These are phyloP conservation scores for Pyricularia pennisetigena DNA, from an alignment of 2,329 filamentous ascomycete genomes.

Conservation along the genomic window DNA sequence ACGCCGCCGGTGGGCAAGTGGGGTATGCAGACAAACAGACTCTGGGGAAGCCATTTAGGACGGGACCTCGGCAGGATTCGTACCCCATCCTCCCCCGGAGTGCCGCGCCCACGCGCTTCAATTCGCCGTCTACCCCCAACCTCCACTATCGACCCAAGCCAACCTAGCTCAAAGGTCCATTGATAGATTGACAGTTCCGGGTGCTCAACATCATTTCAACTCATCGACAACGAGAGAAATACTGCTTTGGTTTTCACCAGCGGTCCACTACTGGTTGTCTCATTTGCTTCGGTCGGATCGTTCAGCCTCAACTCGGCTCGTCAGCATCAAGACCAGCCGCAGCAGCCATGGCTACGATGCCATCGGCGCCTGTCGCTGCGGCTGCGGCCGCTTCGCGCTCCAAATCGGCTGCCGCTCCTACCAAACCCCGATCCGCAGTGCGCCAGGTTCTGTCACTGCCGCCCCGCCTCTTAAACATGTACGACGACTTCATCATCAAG, in stretches of 20 bases:
- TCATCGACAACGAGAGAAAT: not conserved
- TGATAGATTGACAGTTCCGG: not conserved
- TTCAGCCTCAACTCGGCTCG: not conserved
- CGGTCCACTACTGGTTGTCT: not conserved
- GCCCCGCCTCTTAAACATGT: slow-evolving; percentile 58
- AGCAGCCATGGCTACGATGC: not conserved
- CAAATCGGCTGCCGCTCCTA: not conserved
- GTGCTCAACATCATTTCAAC: not conserved
- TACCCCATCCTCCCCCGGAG: not conserved
- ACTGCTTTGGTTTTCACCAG: not conserved
- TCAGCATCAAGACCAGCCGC: not conserved
- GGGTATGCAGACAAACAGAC: not conserved
- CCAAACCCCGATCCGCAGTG: not conserved
- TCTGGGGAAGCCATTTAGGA: not conserved
- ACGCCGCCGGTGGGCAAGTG: not conserved
- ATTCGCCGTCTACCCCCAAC: not conserved
- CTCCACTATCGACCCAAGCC: not conserved
- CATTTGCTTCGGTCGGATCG: not conserved
- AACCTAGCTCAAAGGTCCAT: not conserved
- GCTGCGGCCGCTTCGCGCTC: not conserved
- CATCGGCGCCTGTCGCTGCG: not conserved
- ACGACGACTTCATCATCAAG: slow-evolving; percentile 87
- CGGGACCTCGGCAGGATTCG: not conserved
- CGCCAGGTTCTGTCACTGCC: slow-evolving; percentile 41
- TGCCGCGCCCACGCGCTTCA: not conserved